Evolutionary conservation across 495 filamentous ascomycete genomes (phyloP).

Genomic region (Talaromyces wortmannii): DNA sequence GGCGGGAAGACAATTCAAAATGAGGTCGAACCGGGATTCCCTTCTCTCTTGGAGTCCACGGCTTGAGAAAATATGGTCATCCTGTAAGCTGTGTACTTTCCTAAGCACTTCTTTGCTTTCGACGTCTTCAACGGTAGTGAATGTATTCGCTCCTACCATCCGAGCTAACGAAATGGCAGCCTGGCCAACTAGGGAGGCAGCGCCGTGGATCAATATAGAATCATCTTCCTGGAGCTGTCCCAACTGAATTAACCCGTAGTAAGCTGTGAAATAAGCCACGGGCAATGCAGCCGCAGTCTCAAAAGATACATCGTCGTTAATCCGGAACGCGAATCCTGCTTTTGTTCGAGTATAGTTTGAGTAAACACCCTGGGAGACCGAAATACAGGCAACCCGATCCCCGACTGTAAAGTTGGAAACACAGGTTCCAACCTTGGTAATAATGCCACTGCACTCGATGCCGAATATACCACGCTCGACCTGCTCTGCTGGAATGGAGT

Average conservation of each 20-base stretch:
- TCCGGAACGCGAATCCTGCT: neutral
- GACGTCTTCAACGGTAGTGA: conserved; percentile 15
- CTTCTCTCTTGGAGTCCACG: conserved; percentile 27
- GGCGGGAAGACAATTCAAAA: no score
- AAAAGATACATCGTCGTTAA: conserved; percentile 15
- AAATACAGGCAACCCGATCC: conserved; percentile 4
- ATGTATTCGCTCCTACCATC: conserved; percentile 24
- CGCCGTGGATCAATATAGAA: conserved; percentile 42
- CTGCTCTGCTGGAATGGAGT: neutral
- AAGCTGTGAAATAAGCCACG: conserved; percentile 19
- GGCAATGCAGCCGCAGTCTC: conserved; percentile 20
- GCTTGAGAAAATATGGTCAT: conserved; percentile 37
- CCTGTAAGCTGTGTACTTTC: neutral
- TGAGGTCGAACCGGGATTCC: no score
- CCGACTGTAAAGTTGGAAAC: neutral
- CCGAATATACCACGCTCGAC: neutral
- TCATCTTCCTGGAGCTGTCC: conserved; percentile 22
- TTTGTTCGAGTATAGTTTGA: conserved; percentile 4
- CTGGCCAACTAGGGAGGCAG: conserved; percentile 25
- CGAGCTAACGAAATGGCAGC: conserved; percentile 35
- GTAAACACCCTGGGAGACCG: neutral
- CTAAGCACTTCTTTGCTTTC: neutral
- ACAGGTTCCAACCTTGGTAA: neutral
- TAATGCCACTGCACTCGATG: neutral
- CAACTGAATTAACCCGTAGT: conserved; percentile 20